phyloP scores from a whole-genome alignment of 208 protist species.

The Crithidia expoeki region DNA sequence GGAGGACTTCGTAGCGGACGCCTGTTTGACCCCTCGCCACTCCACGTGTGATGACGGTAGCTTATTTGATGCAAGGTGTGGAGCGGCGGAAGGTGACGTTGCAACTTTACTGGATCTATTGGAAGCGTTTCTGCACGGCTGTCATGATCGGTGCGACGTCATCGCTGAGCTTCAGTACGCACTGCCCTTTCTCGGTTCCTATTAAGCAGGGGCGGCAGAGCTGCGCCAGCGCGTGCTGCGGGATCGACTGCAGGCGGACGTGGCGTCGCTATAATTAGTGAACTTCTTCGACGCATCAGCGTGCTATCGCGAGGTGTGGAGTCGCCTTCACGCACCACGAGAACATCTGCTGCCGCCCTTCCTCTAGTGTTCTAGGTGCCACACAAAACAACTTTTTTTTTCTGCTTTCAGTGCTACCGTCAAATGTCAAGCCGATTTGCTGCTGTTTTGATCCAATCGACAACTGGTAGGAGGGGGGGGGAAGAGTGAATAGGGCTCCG shows the following conservation, averaged over 20 bases:
- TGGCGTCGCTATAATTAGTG: background rate
- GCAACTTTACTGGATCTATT: conserved; percentile 17
- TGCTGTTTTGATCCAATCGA: background rate
- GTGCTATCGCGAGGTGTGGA: conserved; percentile 17
- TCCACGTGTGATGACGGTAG: background rate
- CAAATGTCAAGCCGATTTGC: too few species aligned
- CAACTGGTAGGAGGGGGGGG: too few species aligned
- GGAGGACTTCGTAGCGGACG: conserved; percentile 2
- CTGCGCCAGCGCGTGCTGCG: background rate
- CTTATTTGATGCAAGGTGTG: conserved; percentile 8
- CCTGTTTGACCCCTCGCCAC: background rate
- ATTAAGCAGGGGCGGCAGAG: background rate
- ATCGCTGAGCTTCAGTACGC: background rate
- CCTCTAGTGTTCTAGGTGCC: background rate
- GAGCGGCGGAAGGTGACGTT: background rate
- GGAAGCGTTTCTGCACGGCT: conserved; percentile 27
- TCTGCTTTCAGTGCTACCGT: background rate
- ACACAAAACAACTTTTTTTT: background rate
- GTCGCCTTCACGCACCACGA: conserved; percentile 18
- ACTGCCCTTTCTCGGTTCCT: background rate
- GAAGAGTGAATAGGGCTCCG: too few species aligned
- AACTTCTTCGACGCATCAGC: conserved; percentile 28
- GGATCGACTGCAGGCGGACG: background rate
- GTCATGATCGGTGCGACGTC: conserved; percentile 1
- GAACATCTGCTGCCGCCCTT: conserved; percentile 1